Percentiles rank a stretch among this genome's conserved stretches.
Evolutionary conservation across 495 filamentous ascomycete species (phyloP).

Genomic region (Neurospora sublineolata): DNA sequence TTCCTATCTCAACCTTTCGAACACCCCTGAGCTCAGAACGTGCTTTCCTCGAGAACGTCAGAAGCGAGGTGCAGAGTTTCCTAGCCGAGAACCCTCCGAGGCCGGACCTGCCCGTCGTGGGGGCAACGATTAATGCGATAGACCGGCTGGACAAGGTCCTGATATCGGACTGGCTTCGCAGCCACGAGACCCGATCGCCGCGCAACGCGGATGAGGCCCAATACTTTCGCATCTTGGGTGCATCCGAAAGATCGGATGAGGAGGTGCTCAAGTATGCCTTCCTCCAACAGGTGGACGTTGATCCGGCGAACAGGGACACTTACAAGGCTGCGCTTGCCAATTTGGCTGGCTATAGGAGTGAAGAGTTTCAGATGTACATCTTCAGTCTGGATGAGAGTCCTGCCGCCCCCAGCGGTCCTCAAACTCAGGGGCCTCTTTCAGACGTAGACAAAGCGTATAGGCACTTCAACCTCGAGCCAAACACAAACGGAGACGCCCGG

Average conservation of each 20-base stretch:
- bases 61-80: constrained; percentile 23
- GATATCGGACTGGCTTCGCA: constrained; percentile 2
- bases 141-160: constrained; percentile 13
- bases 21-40: constrained; percentile 15
- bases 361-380: constrained; percentile 17
- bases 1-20: constrained; percentile 8
- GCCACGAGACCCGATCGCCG: not conserved
- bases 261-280: constrained; percentile 19
- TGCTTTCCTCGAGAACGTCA: constrained; percentile 24
- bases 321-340: constrained; percentile 15
- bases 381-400: not conserved
- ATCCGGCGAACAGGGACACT: constrained; percentile 3
- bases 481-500: not conserved
- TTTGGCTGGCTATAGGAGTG: constrained; percentile 7
- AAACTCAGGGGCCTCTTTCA: constrained; percentile 2
- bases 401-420: not conserved
- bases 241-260: constrained; percentile 10
- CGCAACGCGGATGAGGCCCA: not conserved
- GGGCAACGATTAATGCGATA: constrained; percentile 7
- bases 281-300: constrained; percentile 9
- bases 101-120: constrained; percentile 4
- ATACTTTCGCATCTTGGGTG: constrained; percentile 10
- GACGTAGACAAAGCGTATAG: constrained; percentile 9
- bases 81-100: constrained; percentile 8
- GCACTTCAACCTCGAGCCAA: constrained; percentile 8